phyloP scores from a whole-genome alignment of 331 rosid species.

The Rosa hybrid region DNA sequence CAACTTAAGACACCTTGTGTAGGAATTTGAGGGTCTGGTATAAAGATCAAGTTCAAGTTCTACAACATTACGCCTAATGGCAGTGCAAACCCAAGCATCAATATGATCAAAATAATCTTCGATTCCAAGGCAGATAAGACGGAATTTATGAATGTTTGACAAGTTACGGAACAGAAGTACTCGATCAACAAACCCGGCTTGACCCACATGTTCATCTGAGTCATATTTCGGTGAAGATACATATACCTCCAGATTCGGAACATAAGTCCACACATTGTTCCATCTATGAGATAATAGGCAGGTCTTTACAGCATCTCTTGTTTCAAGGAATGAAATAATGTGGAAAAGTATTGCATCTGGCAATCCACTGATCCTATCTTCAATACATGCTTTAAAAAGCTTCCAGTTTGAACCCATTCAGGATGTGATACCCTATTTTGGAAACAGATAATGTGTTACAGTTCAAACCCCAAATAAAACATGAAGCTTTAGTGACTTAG shows the following conservation, averaged over 20 bases:
- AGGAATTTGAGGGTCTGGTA: background rate
- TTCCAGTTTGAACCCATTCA: background rate
- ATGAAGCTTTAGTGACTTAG: background rate
- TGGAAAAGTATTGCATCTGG: background rate
- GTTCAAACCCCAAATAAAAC: background rate
- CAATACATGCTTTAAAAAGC: background rate
- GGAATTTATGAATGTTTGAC: background rate
- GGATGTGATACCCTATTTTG: background rate
- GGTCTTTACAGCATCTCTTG: background rate
- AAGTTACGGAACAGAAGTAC: background rate
- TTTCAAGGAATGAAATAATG: background rate
- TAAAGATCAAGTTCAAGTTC: background rate
- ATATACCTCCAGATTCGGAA: background rate
- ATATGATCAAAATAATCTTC: background rate
- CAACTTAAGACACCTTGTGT: background rate
- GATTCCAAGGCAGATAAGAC: background rate
- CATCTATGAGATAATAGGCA: background rate
- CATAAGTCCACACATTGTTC: background rate
- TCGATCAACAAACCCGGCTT: background rate
- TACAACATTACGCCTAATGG: background rate
- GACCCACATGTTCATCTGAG: background rate
- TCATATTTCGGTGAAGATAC: background rate
- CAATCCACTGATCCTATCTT: conserved; percentile 1
- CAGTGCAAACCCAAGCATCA: conserved; percentile 1
- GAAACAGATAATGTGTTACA: background rate